Evolutionary conservation across 805 yeast genomes (phyloP), one percentile per base, ranked within the genome.

Genomic region (Kodamaea jinghongensis): DNA sequence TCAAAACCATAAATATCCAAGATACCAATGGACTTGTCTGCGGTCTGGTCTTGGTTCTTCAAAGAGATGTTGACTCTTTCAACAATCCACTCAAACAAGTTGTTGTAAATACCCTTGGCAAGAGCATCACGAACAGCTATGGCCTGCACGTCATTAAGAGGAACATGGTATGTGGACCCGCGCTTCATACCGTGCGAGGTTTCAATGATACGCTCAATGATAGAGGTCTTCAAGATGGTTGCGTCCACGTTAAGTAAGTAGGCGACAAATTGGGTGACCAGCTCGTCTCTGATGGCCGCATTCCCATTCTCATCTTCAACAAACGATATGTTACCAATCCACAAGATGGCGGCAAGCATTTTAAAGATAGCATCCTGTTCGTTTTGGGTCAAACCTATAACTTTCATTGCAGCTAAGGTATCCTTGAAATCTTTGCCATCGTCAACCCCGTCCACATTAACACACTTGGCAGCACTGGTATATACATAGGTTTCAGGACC

Each of bases 1-100:
- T 90, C 98, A 67, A 90, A 90, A 7, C 98, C 98, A 58, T 90
- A 90, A 50, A 91, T 90, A 78, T 90, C 98, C 56, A 90, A 72
- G 51, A 90, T 90, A 48, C 98, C 98, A 53, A 93, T 83, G 17
- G 96, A 84, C 55, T 83, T 86, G 44, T 64, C 61, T 31, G 56
- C 59, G 4, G 49, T 41, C 1, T 79, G 46, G 4, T 44, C 58
- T 15, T 79, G 78, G n/a, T 31, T 31, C 52, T 56, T 52, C 34
- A 93, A 73, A 0, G 97, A 86, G 33, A 70, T 64, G 60, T 93
- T 93, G 31, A 93, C 96, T 56, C 98, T 79, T 39, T 73, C 86
- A 12, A 93, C 98, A 55, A 93, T 89, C 97, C 98, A 90, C 45
- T 93, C 98, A 55, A 93, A 93, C 42, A 93, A 67, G 54, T 90